phyloP scores from a whole-genome alignment of 352 stramenopile species.

The Aphanomyces cochlioides region DNA sequence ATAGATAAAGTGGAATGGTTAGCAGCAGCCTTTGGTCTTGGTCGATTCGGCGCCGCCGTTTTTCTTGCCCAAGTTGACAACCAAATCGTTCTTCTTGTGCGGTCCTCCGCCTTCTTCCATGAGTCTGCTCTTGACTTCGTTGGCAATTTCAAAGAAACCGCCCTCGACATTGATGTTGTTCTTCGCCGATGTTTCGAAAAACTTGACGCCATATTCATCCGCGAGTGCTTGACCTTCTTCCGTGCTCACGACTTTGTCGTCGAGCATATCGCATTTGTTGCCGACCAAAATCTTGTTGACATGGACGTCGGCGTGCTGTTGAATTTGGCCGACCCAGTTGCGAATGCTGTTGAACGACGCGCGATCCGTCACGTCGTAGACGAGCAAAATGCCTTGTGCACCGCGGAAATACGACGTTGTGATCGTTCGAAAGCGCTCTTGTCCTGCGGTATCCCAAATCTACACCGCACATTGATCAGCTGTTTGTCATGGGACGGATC shows the following conservation, averaged over 20 bases:
- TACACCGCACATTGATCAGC: slow-evolving; percentile 21
- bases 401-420: slow-evolving; percentile 99
- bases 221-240: slow-evolving; percentile 93
- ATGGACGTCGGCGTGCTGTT: slow-evolving; percentile 98
- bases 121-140: slow-evolving; percentile 86
- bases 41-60: slow-evolving; percentile 48
- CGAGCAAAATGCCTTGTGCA: slow-evolving; percentile 97
- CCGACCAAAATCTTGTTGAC: slow-evolving; percentile 99
- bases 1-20: slow-evolving; percentile 46
- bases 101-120: slow-evolving; percentile 78
- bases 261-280: slow-evolving; percentile 99
- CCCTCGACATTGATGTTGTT: slow-evolving; percentile 95
- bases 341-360: slow-evolving; percentile 97
- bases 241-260: slow-evolving; percentile 94
- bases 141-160: slow-evolving; percentile 85
- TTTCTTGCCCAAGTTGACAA: slow-evolving; percentile 60
- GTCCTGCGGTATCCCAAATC: slow-evolving; percentile 98
- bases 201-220: slow-evolving; percentile 93
- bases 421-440: slow-evolving; percentile 99
- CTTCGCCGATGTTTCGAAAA: slow-evolving; percentile 94
- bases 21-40: slow-evolving; percentile 69
- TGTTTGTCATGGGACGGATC: background rate
- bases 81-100: slow-evolving; percentile 70
- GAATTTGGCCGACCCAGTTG: slow-evolving; percentile 97
- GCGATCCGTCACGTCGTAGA: slow-evolving; percentile 98